phyloP scores from a whole-genome alignment of 441 rosid species.

The Pelargonium citronellum region DNA sequence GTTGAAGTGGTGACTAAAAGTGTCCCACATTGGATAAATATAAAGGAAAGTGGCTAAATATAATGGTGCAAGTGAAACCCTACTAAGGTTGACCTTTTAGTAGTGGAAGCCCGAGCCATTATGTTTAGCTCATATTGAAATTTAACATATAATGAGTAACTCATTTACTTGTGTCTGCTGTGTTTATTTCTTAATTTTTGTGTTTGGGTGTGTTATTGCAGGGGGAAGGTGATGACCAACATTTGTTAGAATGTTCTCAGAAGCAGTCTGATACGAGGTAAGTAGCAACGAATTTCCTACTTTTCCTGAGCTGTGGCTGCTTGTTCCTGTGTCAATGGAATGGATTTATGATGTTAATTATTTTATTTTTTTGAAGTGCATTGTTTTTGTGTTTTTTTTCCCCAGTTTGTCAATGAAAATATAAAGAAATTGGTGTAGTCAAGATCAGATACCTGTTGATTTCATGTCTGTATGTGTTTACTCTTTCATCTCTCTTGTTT shows the following conservation, averaged over 20 bases:
- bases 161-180: not conserved
- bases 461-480: not conserved
- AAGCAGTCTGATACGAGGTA: not conserved
- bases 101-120: too few relatives aligned
- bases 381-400: not conserved
- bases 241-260: not conserved
- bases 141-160: too few relatives aligned
- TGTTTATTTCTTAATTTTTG: not conserved
- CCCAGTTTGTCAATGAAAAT: not conserved
- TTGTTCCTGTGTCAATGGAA: not conserved
- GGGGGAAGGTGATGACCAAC: not conserved
- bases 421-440: conserved; percentile 1
- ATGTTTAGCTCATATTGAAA: too few relatives aligned
- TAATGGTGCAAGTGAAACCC: too few relatives aligned
- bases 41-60: too few relatives aligned
- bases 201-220: not conserved
- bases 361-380: not conserved
- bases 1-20: too few relatives aligned
- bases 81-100: too few relatives aligned
- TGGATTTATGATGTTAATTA: not conserved
- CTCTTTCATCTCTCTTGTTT: not conserved
- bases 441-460: not conserved
- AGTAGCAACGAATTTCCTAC: not conserved
- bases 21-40: too few relatives aligned
- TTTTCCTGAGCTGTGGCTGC: not conserved